Evolutionary conservation across 2,329 filamentous ascomycete genomes (phyloP).

Genomic region (Colletotrichum theobromicola): DNA sequence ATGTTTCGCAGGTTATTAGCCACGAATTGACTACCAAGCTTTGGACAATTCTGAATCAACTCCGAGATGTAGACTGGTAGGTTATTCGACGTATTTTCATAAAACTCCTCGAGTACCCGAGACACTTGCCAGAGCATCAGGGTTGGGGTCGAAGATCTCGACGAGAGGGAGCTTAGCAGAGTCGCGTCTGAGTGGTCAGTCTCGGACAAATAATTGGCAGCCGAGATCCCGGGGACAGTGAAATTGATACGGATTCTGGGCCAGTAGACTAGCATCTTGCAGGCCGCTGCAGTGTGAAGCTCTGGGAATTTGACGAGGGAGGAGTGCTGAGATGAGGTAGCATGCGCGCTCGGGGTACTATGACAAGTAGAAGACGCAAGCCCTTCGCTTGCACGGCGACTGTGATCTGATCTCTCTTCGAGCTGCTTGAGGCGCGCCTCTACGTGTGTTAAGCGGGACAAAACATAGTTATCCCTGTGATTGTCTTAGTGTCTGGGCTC

Average conservation of each 20-base stretch:
- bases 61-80: background rate
- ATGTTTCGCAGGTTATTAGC: background rate
- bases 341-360: background rate
- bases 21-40: background rate
- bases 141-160: background rate
- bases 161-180: background rate
- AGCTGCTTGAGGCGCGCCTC: background rate
- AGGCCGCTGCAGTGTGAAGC: conserved; percentile 4
- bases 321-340: background rate
- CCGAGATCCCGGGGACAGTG: background rate
- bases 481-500: background rate
- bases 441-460: background rate
- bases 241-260: background rate
- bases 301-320: background rate
- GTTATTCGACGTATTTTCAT: background rate
- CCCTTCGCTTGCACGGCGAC: background rate
- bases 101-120: background rate
- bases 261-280: conserved; percentile 8
- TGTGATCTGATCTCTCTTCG: background rate
- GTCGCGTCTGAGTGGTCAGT: background rate
- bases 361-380: background rate
- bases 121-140: background rate
- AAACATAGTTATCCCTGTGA: background rate
- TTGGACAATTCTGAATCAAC: background rate
- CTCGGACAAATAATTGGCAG: background rate